Evolutionary conservation across 306 rosid genomes (phyloP).

Genomic region (Neltuma alba): DNA sequence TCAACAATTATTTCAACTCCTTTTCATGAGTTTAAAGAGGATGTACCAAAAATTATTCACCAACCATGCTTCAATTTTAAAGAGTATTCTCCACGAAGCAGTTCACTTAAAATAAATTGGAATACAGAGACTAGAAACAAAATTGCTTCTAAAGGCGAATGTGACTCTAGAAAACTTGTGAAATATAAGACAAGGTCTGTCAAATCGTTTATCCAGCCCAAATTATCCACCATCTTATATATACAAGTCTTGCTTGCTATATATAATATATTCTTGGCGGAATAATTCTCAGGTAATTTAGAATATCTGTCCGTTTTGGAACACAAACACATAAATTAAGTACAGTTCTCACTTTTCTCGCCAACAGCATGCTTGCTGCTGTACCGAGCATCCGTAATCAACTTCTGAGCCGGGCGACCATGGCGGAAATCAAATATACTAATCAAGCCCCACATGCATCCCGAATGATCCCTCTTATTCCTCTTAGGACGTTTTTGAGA

Average conservation of each 20-base stretch:
- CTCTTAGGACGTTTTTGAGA: conserved; percentile 66
- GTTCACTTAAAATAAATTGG: conserved; percentile 21
- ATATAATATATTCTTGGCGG: background rate
- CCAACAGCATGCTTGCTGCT: conserved; percentile 61
- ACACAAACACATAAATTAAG: conserved; percentile 14
- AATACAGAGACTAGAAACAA: conserved; percentile 2
- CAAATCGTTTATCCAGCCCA: background rate
- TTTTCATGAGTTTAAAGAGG: conserved; percentile 31
- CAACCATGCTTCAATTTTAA: conserved; percentile 18
- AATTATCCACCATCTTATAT: background rate
- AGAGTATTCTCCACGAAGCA: conserved; percentile 17
- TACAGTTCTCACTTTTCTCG: conserved; percentile 49
- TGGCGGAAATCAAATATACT: conserved; percentile 91
- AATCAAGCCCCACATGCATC: conserved; percentile 96
- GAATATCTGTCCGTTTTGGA: conserved; percentile 27
- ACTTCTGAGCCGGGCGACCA: conserved; percentile 68
- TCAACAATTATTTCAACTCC: conserved; percentile 26
- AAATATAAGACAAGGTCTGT: conserved; percentile 2
- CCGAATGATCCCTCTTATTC: conserved; percentile 78
- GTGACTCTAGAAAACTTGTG: conserved; percentile 16
- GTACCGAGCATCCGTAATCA: conserved; percentile 74
- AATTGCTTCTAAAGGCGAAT: conserved; percentile 3
- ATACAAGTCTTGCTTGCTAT: background rate
- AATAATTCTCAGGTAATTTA: background rate
- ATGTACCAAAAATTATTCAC: conserved; percentile 7